Evolutionary conservation across 108 stramenopile species (phyloP).

Genomic region (Pseudonitzschia delicatissima): DNA sequence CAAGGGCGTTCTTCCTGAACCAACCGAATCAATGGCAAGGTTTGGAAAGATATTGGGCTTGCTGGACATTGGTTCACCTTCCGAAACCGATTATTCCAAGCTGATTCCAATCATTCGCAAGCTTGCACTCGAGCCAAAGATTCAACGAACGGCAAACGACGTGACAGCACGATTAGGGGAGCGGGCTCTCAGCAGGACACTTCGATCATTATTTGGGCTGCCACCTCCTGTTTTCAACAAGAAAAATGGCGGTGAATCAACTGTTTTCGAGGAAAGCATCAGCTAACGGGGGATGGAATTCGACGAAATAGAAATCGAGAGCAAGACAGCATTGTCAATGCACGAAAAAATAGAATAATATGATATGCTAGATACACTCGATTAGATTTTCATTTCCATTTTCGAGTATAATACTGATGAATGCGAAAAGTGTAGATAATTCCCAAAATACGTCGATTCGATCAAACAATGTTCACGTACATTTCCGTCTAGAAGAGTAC

Average conservation of each 20-base stretch:
- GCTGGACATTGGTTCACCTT: conserved; percentile 43
- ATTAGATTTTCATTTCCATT: too few species aligned
- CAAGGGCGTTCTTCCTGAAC: conserved; percentile 53
- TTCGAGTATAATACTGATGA: too few species aligned
- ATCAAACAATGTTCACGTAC: too few species aligned
- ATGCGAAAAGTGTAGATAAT: too few species aligned
- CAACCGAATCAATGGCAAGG: conserved; percentile 68
- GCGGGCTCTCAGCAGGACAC: conserved; percentile 57
- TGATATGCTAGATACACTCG: too few species aligned
- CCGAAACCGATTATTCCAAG: conserved; percentile 52
- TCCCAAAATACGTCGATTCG: too few species aligned
- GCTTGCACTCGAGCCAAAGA: conserved; percentile 63
- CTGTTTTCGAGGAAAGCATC: conserved; percentile 41
- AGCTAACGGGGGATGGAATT: too few species aligned
- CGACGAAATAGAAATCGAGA: too few species aligned
- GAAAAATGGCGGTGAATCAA: conserved; percentile 13
- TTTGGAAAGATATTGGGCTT: conserved; percentile 54
- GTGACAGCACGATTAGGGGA: conserved; percentile 71
- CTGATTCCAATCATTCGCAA: conserved; percentile 69
- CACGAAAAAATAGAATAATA: not conserved
- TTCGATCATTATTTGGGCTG: conserved; percentile 73
- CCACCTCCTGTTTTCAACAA: conserved; percentile 52
- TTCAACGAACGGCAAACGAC: conserved; percentile 68
- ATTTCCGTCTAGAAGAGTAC: too few species aligned
- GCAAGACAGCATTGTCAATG: not conserved